Evolutionary conservation across 495 filamentous ascomycete species (phyloP).

Genomic region (Penicillium paradoxum): DNA sequence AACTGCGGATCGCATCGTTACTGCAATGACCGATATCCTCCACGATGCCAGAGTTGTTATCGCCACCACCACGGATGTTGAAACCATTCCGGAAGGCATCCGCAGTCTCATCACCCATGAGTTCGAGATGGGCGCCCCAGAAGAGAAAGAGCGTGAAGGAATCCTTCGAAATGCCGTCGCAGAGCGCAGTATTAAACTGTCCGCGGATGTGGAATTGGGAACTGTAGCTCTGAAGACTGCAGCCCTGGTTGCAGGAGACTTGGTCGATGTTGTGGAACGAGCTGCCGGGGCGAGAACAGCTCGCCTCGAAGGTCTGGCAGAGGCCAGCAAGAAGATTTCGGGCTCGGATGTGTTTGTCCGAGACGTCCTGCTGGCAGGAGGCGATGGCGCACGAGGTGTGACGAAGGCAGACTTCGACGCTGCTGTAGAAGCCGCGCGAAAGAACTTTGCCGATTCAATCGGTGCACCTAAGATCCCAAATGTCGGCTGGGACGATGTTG

Average conservation of each 20-base stretch:
- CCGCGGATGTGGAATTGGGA: slow-evolving; percentile 74
- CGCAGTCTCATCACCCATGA: slow-evolving; percentile 92
- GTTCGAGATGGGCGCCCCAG: slow-evolving; percentile 86
- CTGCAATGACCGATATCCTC: slow-evolving; percentile 75
- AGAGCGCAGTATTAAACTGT: slow-evolving; percentile 64
- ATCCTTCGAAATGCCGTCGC: slow-evolving; percentile 73
- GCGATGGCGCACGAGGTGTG: slow-evolving; percentile 67
- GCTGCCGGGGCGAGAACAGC: slow-evolving; percentile 68
- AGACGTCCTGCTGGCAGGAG: slow-evolving; percentile 88
- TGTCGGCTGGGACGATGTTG: slow-evolving; percentile 94
- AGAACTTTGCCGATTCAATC: slow-evolving; percentile 96
- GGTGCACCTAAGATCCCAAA: slow-evolving; percentile 98
- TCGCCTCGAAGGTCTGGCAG: slow-evolving; percentile 67
- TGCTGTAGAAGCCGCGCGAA: slow-evolving; percentile 88
- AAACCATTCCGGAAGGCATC: slow-evolving; percentile 85
- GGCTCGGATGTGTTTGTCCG: slow-evolving; percentile 54
- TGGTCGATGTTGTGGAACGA: slow-evolving; percentile 90
- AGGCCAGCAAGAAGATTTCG: slow-evolving; percentile 32
- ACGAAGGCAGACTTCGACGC: slow-evolving; percentile 84
- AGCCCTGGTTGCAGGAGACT: slow-evolving; percentile 87
- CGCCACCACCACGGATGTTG: slow-evolving; percentile 90
- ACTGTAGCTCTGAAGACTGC: slow-evolving; percentile 91
- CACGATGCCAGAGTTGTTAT: slow-evolving; percentile 71
- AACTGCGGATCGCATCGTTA: slow-evolving; percentile 81
- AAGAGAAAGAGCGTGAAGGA: slow-evolving; percentile 87